phyloP scores from a whole-genome alignment of 164 flowering plant species.

The Piper betle region DNA sequence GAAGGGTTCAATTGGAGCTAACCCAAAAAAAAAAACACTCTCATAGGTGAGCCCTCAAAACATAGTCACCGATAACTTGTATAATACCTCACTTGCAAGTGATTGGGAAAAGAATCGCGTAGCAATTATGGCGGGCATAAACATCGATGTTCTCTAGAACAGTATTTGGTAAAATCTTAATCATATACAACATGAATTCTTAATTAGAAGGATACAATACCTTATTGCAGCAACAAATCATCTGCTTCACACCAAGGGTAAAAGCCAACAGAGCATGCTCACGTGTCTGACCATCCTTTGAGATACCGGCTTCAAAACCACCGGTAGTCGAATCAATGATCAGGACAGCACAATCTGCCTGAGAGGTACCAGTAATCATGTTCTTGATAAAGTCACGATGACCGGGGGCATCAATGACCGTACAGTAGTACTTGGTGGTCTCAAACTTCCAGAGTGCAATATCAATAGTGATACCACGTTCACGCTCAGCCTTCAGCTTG shows the following conservation, averaged over 20 bases:
- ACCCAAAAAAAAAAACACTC: no score
- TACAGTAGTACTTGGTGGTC: slow-evolving; percentile 19
- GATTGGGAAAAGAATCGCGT: no score
- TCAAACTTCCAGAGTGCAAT: slow-evolving; percentile 2
- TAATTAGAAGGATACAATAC: not conserved
- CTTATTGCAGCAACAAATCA: slow-evolving; percentile 14
- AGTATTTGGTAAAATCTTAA: no score
- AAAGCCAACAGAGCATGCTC: slow-evolving; percentile 20
- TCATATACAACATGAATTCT: no score
- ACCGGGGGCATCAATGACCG: slow-evolving; percentile 21
- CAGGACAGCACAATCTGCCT: slow-evolving; percentile 20
- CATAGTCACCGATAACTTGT: no score
- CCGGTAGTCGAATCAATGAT: slow-evolving; percentile 21
- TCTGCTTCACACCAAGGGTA: slow-evolving; percentile 17
- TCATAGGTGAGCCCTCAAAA: no score
- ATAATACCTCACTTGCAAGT: no score
- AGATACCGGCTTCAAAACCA: slow-evolving; percentile 20
- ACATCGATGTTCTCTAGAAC: no score
- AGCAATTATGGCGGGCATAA: no score
- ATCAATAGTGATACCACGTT: slow-evolving; percentile 20
- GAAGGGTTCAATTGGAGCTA: no score
- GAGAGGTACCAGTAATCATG: slow-evolving; percentile 16
- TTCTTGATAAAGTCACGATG: slow-evolving; percentile 8
- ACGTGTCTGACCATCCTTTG: slow-evolving; percentile 23
- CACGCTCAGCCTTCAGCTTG: slow-evolving; percentile 23